Evolutionary conservation across 2,329 filamentous ascomycete genomes (phyloP).

Genomic region (Nemania serpens): DNA sequence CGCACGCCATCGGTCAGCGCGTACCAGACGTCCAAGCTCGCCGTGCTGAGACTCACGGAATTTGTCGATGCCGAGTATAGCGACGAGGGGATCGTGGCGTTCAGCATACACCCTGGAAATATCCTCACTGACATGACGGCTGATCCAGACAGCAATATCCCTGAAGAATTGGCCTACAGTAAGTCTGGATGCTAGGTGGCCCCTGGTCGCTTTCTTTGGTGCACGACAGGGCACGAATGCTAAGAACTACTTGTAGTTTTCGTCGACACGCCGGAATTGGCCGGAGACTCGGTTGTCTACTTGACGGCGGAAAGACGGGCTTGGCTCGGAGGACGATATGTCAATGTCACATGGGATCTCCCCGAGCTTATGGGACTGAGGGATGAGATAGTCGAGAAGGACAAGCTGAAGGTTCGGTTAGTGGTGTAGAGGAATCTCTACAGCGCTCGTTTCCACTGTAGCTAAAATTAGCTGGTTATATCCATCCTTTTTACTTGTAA

Average conservation of each 20-base stretch:
- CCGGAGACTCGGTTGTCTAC: constrained; percentile 40
- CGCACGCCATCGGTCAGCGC: constrained; percentile 39
- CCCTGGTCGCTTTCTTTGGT: background rate
- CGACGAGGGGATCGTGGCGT: constrained; percentile 46
- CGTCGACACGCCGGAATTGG: constrained; percentile 35
- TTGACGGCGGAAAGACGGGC: constrained; percentile 37
- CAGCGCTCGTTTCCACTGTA: background rate
- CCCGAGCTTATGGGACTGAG: constrained; percentile 41
- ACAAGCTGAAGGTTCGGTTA: constrained; percentile 38
- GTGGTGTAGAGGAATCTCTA: constrained; percentile 26
- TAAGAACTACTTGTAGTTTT: constrained; percentile 29
- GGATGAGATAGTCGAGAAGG: constrained; percentile 38
- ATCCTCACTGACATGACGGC: constrained; percentile 44
- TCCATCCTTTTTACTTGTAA: too few relatives aligned
- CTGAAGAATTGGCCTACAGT: constrained; percentile 25
- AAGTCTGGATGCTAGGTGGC: background rate
- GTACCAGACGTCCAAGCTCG: constrained; percentile 53
- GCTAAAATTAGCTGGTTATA: too few relatives aligned
- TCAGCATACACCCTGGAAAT: constrained; percentile 49
- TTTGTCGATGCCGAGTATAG: constrained; percentile 49
- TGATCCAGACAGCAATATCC: constrained; percentile 7
- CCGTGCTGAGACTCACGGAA: constrained; percentile 51
- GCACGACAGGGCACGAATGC: constrained; percentile 5
- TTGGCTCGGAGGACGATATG: constrained; percentile 45
- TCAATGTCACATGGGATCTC: constrained; percentile 47